Evolutionary conservation across 495 filamentous ascomycete genomes (phyloP).

Genomic region (Niebla homalea): DNA sequence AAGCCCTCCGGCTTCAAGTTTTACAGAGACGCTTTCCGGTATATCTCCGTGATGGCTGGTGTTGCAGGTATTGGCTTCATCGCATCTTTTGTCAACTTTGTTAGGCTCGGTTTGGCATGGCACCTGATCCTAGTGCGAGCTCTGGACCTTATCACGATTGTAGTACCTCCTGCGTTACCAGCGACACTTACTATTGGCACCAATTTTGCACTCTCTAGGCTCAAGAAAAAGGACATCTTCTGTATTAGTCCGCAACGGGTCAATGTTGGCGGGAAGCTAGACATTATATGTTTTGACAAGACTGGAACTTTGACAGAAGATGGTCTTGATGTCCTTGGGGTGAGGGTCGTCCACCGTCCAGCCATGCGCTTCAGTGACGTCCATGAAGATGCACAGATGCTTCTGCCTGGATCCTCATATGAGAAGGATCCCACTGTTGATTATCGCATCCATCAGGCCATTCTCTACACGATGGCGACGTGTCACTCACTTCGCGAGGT

Average conservation of each 20-base stretch:
- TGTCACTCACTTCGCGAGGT: slow-evolving; percentile 85
- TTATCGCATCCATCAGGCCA: slow-evolving; percentile 51
- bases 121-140: slow-evolving; percentile 83
- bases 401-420: slow-evolving; percentile 42
- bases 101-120: slow-evolving; percentile 70
- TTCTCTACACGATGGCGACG: slow-evolving; percentile 89
- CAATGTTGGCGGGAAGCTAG: slow-evolving; percentile 90
- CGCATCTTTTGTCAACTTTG: slow-evolving; percentile 84
- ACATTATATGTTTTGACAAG: slow-evolving; percentile 97
- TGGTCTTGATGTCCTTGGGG: slow-evolving; percentile 85
- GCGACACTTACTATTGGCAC: slow-evolving; percentile 94
- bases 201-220: slow-evolving; percentile 78
- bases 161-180: slow-evolving; percentile 92
- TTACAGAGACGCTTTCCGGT: slow-evolving; percentile 93
- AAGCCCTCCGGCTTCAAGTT: slow-evolving; percentile 98
- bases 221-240: slow-evolving; percentile 82
- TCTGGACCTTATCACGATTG: slow-evolving; percentile 92
- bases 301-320: slow-evolving; percentile 97
- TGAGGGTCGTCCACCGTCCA: slow-evolving; percentile 56
- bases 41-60: slow-evolving; percentile 93
- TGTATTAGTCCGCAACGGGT: slow-evolving; percentile 96
- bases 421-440: slow-evolving; percentile 42
- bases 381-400: slow-evolving; percentile 36
- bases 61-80: slow-evolving; percentile 80
- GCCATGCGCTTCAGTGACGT: slow-evolving; percentile 50